Evolutionary conservation across 2,329 filamentous ascomycete species (phyloP).

Genomic region (Penicillium brasilianum): DNA sequence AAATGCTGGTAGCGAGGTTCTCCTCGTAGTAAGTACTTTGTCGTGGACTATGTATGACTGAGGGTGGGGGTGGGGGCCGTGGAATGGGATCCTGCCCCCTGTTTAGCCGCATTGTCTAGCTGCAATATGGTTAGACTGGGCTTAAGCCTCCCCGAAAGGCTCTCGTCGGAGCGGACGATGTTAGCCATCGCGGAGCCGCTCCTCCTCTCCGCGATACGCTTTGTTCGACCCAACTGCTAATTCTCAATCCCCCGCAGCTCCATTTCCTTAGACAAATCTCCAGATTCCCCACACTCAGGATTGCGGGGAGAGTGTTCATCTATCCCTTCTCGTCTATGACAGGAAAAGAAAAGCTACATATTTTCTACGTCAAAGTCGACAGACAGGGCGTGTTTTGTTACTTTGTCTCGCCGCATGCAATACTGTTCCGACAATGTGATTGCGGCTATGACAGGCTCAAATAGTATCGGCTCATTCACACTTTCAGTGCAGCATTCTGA

Average conservation of each 20-base stretch:
- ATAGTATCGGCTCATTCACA: background rate
- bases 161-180: background rate
- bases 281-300: background rate
- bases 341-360: background rate
- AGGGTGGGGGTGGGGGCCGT: background rate
- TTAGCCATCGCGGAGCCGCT: background rate
- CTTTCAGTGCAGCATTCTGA: background rate
- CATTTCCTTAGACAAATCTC: background rate
- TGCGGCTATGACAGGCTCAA: background rate
- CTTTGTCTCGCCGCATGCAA: background rate
- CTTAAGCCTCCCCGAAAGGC: background rate
- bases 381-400: background rate
- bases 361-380: background rate
- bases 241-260: background rate
- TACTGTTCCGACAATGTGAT: background rate
- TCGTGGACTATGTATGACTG: background rate
- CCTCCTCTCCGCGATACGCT: background rate
- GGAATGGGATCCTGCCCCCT: background rate
- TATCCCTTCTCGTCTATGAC: background rate
- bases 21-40: background rate
- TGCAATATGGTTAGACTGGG: background rate
- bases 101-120: background rate
- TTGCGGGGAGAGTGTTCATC: background rate
- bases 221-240: background rate
- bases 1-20: background rate